Evolutionary conservation across 2,329 filamentous ascomycete species (phyloP), one percentile per base, ranked within the genome.

Genomic region (Bretziella fagacearum): DNA sequence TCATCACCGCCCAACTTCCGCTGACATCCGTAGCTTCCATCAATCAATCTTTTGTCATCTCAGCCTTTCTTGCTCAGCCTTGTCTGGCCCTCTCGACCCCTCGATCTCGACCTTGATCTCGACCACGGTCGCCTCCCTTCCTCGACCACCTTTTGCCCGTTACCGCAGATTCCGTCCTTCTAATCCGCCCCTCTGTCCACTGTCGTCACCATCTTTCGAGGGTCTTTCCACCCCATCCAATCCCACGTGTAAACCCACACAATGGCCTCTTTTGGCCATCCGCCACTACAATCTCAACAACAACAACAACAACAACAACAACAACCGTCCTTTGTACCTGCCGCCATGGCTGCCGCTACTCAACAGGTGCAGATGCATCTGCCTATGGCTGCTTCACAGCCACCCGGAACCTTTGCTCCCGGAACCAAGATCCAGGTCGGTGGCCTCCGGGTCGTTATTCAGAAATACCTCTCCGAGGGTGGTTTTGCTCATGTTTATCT

Each of bases 401-500:
- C 83, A n/a, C 74, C 78, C 47, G 91, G 91, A 55, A 96, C 89
- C 51, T 96, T 98, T 62, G 67, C 81, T 45, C 79, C 91, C 5
- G 89, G 89, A 36, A 98, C 91, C 53, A 95, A 96, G 70, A 93
- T 98, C 57, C 87, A 94, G 60, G 85, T 95, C 48, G 91, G 91
- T 60, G 77, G 74, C 60, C 91, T 98, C 62, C 80, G 86, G 54
- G 87, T 96, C 51, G 74, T 93, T 44, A 93, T 98, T 55, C 86
- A 95, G 60, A 91, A 89, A 62, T 98, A 98, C 64, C 79, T 98
- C 42, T 96, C 91, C 53, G 91, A 98, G 66, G 91, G 91, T 55
- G 91, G 91, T 33, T 98, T 98, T 59, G 91, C 91, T 56, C 91
- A 98, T 63, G 91, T 98, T 58, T 98, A 98, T 65, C 79, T 96